phyloP scores from a whole-genome alignment of 441 rosid species.

The Rhodomyrtus psidioides region DNA sequence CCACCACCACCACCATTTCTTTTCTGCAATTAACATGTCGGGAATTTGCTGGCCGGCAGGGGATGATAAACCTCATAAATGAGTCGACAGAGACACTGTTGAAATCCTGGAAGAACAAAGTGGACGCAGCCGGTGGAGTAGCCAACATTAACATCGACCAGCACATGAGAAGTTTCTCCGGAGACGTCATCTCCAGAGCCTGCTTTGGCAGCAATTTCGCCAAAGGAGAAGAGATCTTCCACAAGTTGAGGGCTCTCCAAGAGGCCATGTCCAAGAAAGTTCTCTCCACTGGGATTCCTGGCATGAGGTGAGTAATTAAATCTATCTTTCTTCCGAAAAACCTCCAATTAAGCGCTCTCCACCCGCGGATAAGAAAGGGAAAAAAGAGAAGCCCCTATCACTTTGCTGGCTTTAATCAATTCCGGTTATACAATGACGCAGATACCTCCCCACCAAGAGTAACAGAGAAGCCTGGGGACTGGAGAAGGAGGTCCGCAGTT shows the following conservation, averaged over 20 bases:
- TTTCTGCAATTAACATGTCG: neutral
- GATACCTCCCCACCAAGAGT: conserved; percentile 24
- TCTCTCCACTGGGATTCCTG: conserved; percentile 30
- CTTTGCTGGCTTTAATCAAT: neutral
- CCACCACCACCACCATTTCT: neutral
- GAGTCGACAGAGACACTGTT: conserved; percentile 25
- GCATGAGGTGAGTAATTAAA: conserved; percentile 17
- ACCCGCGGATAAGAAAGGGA: neutral
- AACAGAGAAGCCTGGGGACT: conserved; percentile 35
- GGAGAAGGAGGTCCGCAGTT: conserved; percentile 27
- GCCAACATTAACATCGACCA: conserved; percentile 31
- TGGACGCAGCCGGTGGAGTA: conserved; percentile 21
- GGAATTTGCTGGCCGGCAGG: conserved; percentile 5
- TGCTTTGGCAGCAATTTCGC: conserved; percentile 43
- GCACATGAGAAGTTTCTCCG: conserved; percentile 36
- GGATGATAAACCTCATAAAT: conserved; percentile 23
- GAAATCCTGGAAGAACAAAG: conserved; percentile 28
- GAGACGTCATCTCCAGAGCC: conserved; percentile 47
- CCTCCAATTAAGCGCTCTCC: neutral
- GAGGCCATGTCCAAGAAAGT: conserved; percentile 29
- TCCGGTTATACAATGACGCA: neutral
- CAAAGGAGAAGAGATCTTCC: conserved; percentile 36
- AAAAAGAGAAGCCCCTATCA: neutral
- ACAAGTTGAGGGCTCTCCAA: conserved; percentile 30
- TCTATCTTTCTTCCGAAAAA: neutral